Evolutionary conservation across 2,329 filamentous ascomycete species (phyloP).

Genomic region (Xylaria sp.): DNA sequence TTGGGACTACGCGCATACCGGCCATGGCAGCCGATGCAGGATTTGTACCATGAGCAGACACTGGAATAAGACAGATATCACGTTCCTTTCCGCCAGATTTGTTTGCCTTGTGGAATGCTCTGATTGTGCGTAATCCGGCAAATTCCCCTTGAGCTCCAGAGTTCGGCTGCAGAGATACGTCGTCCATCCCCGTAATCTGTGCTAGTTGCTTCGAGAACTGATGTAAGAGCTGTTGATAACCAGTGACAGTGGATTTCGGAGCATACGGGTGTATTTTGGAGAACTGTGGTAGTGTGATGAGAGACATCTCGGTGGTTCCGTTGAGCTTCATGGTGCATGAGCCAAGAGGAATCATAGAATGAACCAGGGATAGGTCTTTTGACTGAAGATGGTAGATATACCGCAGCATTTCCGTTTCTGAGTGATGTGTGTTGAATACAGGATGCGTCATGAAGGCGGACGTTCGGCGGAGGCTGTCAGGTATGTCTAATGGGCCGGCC

Average conservation of each 20-base stretch:
- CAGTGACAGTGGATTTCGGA: conserved; percentile 69
- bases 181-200: conserved; percentile 88
- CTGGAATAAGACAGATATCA: conserved; percentile 93
- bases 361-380: conserved; percentile 91
- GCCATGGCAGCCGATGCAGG: conserved; percentile 95
- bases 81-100: conserved; percentile 73
- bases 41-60: conserved; percentile 96
- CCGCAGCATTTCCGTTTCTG: conserved; percentile 91
- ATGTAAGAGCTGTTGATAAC: conserved; percentile 76
- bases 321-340: conserved; percentile 99
- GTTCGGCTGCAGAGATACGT: conserved; percentile 92
- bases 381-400: conserved; percentile 95
- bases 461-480: conserved; percentile 72
- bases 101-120: conserved; percentile 80
- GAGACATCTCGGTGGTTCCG: conserved; percentile 91
- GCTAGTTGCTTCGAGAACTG: conserved; percentile 81
- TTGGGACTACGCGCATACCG: conserved; percentile 90
- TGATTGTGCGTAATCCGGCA: conserved; percentile 86
- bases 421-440: conserved; percentile 95
- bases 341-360: conserved; percentile 97
- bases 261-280: conserved; percentile 85
- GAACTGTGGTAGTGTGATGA: conserved; percentile 80
- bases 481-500: conserved; percentile 58
- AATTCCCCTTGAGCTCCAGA: conserved; percentile 97
- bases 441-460: conserved; percentile 86